Evolutionary conservation across 2,329 filamentous ascomycete genomes (phyloP).

Genomic region (Trichoderma brevicompactum): DNA sequence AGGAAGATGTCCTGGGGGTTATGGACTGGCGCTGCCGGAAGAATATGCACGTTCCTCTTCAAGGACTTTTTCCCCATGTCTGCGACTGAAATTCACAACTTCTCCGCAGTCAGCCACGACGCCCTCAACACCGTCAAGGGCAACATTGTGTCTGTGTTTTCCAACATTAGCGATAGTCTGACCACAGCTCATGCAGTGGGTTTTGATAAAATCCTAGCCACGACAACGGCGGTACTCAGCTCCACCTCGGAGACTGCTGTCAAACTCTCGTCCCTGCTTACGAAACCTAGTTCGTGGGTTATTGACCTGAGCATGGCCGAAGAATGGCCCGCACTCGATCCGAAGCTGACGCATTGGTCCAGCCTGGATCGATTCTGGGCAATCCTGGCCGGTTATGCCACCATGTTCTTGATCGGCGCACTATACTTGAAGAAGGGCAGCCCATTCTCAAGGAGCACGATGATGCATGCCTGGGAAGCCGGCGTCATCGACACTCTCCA

Average conservation of each 20-base stretch:
- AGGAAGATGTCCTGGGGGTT: conserved; percentile 50
- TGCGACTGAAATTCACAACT: conserved; percentile 71
- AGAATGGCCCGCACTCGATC: conserved; percentile 50
- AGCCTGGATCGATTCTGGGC: conserved; percentile 69
- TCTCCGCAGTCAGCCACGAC: conserved; percentile 76
- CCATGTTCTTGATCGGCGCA: conserved; percentile 73
- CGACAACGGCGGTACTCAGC: background rate
- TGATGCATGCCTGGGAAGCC: conserved; percentile 70
- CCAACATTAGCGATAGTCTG: conserved; percentile 45
- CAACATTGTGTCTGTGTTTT: conserved; percentile 50
- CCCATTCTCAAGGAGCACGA: conserved; percentile 64
- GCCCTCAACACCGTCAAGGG: conserved; percentile 66
- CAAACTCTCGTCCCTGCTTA: conserved; percentile 37
- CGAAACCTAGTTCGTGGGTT: conserved; percentile 61
- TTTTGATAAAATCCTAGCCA: conserved; percentile 37
- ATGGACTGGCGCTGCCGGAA: conserved; percentile 48
- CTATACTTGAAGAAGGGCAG: conserved; percentile 77
- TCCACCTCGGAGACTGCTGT: conserved; percentile 34
- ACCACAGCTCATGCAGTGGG: conserved; percentile 53
- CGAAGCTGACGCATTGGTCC: conserved; percentile 69
- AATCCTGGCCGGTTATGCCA: conserved; percentile 78
- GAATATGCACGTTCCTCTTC: conserved; percentile 56
- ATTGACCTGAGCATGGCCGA: conserved; percentile 57
- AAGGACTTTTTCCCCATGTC: conserved; percentile 57
- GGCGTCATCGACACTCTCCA: conserved; percentile 80